phyloP scores from a whole-genome alignment of 352 stramenopile genomes.

The Phytopythium mirpurense region DNA sequence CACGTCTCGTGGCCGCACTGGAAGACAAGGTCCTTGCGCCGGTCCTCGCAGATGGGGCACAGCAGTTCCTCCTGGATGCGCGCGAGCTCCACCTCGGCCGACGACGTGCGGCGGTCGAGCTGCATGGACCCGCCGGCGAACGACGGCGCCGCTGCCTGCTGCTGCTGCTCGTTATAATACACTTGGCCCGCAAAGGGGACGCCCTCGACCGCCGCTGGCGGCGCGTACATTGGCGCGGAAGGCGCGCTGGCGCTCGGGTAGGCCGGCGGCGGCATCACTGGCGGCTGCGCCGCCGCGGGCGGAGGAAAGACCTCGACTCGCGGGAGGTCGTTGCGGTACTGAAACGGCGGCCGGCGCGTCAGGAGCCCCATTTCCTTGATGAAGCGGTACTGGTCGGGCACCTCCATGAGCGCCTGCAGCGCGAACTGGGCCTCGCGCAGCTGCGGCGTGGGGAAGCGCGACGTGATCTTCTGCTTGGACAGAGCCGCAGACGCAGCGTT shows the following conservation, averaged over 20 bases:
- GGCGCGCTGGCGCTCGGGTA: neutral
- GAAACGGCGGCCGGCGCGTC: constrained; percentile 19
- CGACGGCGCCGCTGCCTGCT: neutral
- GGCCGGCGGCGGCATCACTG: neutral
- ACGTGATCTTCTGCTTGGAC: constrained; percentile 45
- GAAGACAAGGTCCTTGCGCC: constrained; percentile 75
- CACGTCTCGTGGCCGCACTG: constrained; percentile 85
- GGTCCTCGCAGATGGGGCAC: constrained; percentile 75
- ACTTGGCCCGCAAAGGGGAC: neutral
- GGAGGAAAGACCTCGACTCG: constrained; percentile 61
- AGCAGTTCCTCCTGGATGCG: constrained; percentile 59
- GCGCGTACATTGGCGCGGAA: neutral
- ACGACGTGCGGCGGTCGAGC: constrained; percentile 34
- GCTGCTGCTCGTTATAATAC: constrained; percentile 3
- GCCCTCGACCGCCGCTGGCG: neutral
- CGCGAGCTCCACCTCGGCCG: constrained; percentile 50
- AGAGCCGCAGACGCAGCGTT: neutral
- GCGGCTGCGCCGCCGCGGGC: constrained; percentile 22
- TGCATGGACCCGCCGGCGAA: neutral
- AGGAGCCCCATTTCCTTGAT: constrained; percentile 75
- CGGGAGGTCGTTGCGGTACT: constrained; percentile 46
- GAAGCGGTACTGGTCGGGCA: constrained; percentile 73
- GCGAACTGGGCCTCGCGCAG: constrained; percentile 69
- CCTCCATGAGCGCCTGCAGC: constrained; percentile 80
- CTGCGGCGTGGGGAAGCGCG: constrained; percentile 34